These are phyloP conservation scores for Zasmidium angulare DNA, from an alignment of 2,329 filamentous ascomycete species.

Conservation along the genomic window DNA sequence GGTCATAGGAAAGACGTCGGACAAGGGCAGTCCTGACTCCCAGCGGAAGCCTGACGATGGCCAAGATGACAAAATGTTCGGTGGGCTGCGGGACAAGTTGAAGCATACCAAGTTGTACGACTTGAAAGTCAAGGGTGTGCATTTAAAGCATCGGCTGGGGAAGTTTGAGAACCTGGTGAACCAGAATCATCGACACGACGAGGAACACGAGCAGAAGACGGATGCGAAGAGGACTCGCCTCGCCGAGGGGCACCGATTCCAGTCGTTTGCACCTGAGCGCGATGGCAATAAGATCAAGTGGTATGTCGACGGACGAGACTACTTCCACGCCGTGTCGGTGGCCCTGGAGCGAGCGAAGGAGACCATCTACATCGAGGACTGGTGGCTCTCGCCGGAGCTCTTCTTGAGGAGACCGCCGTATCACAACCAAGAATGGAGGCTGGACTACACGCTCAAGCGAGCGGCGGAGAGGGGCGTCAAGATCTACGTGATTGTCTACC, in stretches of 20 bases:
- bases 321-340: slow-evolving; percentile 88
- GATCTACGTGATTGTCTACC: slow-evolving; percentile 91
- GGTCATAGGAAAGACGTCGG: slow-evolving; percentile 21
- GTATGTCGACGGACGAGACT: slow-evolving; percentile 95
- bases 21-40: slow-evolving; percentile 20
- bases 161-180: slow-evolving; percentile 73
- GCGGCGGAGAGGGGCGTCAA: slow-evolving; percentile 90
- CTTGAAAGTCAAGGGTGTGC: slow-evolving; percentile 46
- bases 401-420: slow-evolving; percentile 84
- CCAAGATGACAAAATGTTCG: slow-evolving; percentile 14
- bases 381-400: slow-evolving; percentile 91
- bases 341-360: slow-evolving; percentile 89
- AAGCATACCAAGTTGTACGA: slow-evolving; percentile 25
- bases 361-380: slow-evolving; percentile 93
- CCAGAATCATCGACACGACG: slow-evolving; percentile 85
- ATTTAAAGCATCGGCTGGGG: slow-evolving; percentile 63
- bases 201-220: slow-evolving; percentile 81
- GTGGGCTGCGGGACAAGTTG: slow-evolving; percentile 18
- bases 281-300: slow-evolving; percentile 84
- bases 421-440: slow-evolving; percentile 77
- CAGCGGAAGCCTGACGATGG: slow-evolving; percentile 17
- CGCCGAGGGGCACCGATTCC: slow-evolving; percentile 73
- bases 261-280: slow-evolving; percentile 86
- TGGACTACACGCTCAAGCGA: slow-evolving; percentile 84
- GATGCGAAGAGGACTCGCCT: slow-evolving; percentile 77